Conservation (phyloP, 2,329 filamentous ascomycete genomes). For the Simplicillium aogashimaense region DNA sequence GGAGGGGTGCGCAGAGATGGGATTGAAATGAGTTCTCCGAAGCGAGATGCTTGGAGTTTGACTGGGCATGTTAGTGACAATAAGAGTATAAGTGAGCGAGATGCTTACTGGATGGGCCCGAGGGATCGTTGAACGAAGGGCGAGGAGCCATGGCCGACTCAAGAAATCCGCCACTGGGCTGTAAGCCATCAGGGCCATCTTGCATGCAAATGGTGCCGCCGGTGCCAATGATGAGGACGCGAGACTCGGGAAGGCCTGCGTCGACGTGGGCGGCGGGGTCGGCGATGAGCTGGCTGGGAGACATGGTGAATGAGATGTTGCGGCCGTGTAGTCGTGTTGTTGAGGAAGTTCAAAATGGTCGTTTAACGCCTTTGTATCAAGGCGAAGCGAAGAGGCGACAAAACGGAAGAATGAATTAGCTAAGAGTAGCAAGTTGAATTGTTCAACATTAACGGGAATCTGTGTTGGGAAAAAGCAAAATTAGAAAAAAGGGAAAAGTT, state of each 20-base stretch:
- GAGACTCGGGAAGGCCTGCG: slow-evolving; percentile 54
- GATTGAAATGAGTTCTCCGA: slow-evolving; percentile 40
- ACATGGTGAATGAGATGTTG: slow-evolving; percentile 7
- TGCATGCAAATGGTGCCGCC: slow-evolving; percentile 90
- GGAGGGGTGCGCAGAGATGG: slow-evolving; percentile 69
- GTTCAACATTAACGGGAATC: too few species aligned
- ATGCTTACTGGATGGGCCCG: slow-evolving; percentile 16
- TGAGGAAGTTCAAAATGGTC: background rate
- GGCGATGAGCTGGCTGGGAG: slow-evolving; percentile 6
- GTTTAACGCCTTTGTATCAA: too few species aligned
- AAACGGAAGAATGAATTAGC: too few species aligned
- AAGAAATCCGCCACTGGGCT: slow-evolving; percentile 73
- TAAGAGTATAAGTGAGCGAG: background rate
- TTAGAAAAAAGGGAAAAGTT: too few species aligned
- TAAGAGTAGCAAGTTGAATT: too few species aligned
- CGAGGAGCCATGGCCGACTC: slow-evolving; percentile 73
- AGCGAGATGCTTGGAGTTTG: slow-evolving; percentile 38
- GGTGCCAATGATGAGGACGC: slow-evolving; percentile 84
- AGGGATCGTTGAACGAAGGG: slow-evolving; percentile 72
- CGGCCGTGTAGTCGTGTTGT: background rate
- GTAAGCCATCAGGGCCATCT: slow-evolving; percentile 66
- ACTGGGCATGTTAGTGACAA: slow-evolving; percentile 18
- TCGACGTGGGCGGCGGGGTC: slow-evolving; percentile 6
- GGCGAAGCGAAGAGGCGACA: too few species aligned
- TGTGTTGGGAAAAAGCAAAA: too few species aligned